Evolutionary conservation across 129 eudicot species (phyloP), one percentile per base, ranked within the genome.

Genomic region (Saussurea involucrata): DNA sequence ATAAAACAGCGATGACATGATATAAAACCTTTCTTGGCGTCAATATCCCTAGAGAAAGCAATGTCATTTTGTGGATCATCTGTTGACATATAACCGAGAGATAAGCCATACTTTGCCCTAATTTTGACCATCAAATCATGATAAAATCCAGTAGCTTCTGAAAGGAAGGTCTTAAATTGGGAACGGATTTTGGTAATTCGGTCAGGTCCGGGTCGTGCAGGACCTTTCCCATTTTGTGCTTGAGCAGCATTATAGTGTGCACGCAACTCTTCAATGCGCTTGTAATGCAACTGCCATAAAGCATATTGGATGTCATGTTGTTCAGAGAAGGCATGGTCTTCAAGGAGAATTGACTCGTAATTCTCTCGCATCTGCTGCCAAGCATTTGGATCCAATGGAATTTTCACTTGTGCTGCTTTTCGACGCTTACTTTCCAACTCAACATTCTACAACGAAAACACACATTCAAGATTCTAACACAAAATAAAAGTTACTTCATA

Each of bases 61-160:
- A 67, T 64, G 63, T 89, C 92, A 82, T 66, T 81, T 40, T 82
- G 87, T 37, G 74, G 74, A 67, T 89, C 92, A 83, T 89, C 96
- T 75, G n/a, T n/a, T n/a, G 90, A 78, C 69, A 85, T 85, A 72
- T 85, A 82, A 63, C 86, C 90, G 33, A 91, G 31, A 24, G 89
- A 93, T 33, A 95, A 86, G 13, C 99, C 97, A 82, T 89, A 91
- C 66, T 95, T 95, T 28, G 90, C 90, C 80, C 96, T 89, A 68
- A 95, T 88, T 76, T 89, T 95, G 77, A 88, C 80, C 99, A 95
- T 92, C 78, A 95, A 78, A 83, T 95, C 97, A 69, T 91, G 96
- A 88, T 95, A 95, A 76, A 91, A 95, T 40, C 99, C 97, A 79
- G 97, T 89, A 32, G 99, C 96, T 82, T 95, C 97, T 0, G 99